Base-by-base conservation (phyloP, 1,284 basidiomycete species). In the Puccinia coronata region DNA sequence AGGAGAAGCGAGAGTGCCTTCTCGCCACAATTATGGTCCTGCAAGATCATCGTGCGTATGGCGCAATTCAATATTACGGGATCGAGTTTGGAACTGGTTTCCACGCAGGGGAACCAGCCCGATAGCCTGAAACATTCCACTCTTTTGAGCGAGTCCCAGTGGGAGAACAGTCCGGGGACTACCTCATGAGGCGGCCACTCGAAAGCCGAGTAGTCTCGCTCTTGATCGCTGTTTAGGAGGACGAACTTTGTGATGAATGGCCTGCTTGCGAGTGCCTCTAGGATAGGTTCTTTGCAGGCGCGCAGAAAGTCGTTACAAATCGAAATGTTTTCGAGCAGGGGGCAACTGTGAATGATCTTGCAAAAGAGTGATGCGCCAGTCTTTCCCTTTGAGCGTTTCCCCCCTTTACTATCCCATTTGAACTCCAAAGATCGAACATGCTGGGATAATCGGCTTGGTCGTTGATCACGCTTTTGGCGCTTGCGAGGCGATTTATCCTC, bases 371-470 rank as follows among this genome's bases (percentile, higher is more conserved):
- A 65, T 18, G 23, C 61, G 16, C 61, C 61, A 18, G 23, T 25
- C 23, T 20, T 16, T 43, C 43, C 69, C 69, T 49, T 71, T 18
- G 69, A 71, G 16, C 43, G 4, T 4, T 25, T 36, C 12, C 67
- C 67, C n/a, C n/a, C n/a, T n/a, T n/a, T n/a, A n/a, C 67, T 41
- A 28, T 12, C 31, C 67, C 67, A 70, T 4, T 8, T 18, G 49
- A 70, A 70, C 25, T 53, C 39, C 34, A 70, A 39, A 18, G 69
- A 71, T 16, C 31, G 69, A 43, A 70, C 67, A 25, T 12, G 31
- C 12, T 31, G 43, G 34, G 43, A 31, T 34, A 70, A 41, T n/a
- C n/a, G n/a, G n/a, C n/a, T n/a, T n/a, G n/a, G n/a, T n/a, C n/a
- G n/a, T n/a, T n/a, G n/a, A n/a, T n/a, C n/a, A n/a, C n/a, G n/a